A percentile compares a stretch with the other conserved stretches of the same genome.
Evolutionary conservation across 2,329 filamentous ascomycete genomes (phyloP).

Genomic region (Trichoderma polysporum): DNA sequence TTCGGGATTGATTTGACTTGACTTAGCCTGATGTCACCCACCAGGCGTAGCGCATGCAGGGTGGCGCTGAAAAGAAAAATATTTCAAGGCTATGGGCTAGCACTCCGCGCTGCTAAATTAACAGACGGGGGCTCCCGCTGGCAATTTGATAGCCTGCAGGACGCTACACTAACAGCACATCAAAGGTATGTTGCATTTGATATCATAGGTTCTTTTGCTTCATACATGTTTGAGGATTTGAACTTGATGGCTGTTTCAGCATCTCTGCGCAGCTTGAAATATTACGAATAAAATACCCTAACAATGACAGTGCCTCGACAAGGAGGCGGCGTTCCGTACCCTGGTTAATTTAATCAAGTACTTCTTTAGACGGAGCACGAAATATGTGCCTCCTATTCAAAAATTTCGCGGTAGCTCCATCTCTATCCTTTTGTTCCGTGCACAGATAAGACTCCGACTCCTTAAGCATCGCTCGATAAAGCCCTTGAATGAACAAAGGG

Average conservation of each 20-base stretch:
- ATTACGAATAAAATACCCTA: no score
- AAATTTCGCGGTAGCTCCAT: neutral
- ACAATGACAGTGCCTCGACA: neutral
- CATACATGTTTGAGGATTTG: no score
- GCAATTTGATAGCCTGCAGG: neutral
- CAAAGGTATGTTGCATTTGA: no score
- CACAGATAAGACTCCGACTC: neutral
- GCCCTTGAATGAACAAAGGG: neutral
- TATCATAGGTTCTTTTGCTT: no score
- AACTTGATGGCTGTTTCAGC: no score
- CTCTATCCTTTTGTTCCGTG: neutral
- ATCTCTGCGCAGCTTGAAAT: no score
- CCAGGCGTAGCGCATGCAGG: neutral
- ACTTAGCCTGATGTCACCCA: conserved; percentile 16
- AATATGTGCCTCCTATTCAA: neutral
- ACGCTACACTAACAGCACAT: neutral
- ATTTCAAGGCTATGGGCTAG: neutral
- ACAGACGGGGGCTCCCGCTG: neutral
- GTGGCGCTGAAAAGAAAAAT: neutral
- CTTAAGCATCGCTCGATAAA: neutral
- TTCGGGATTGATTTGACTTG: conserved; percentile 4
- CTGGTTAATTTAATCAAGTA: neutral
- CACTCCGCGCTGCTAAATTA: neutral
- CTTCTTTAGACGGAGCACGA: no score
- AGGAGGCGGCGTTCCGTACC: neutral